These are phyloP conservation scores for Huntiella decipiens DNA, from an alignment of 2,329 filamentous ascomycete species.

Conservation along the genomic window DNA sequence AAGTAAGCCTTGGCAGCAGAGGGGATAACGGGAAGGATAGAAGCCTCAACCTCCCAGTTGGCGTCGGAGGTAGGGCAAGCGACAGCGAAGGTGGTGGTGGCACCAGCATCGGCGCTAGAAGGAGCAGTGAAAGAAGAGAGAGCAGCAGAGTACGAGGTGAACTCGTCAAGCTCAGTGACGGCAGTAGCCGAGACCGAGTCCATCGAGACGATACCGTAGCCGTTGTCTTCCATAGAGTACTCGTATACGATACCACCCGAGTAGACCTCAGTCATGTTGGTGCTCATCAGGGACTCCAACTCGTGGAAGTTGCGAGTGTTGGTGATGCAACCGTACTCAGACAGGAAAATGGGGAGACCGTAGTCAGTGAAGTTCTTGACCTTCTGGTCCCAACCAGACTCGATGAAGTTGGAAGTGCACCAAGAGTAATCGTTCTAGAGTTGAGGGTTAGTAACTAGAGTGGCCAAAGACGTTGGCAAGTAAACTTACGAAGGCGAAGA, in stretches of 20 bases:
- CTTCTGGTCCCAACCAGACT: slow-evolving; percentile 71
- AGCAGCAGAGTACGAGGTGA: slow-evolving; percentile 31
- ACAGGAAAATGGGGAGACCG: slow-evolving; percentile 80
- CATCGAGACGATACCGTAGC: slow-evolving; percentile 63
- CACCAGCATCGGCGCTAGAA: slow-evolving; percentile 30
- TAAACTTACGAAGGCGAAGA: slow-evolving; percentile 47
- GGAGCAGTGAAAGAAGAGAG: slow-evolving; percentile 31
- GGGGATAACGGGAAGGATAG: slow-evolving; percentile 32
- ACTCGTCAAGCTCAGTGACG: slow-evolving; percentile 43
- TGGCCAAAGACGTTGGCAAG: background rate
- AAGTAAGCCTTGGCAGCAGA: slow-evolving; percentile 32
- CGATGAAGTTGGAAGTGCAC: slow-evolving; percentile 53
- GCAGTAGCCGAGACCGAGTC: slow-evolving; percentile 24
- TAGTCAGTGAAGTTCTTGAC: slow-evolving; percentile 75
- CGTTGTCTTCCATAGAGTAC: slow-evolving; percentile 63
- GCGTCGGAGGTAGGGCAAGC: slow-evolving; percentile 30
- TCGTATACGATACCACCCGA: slow-evolving; percentile 94
- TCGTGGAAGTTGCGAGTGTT: slow-evolving; percentile 70
- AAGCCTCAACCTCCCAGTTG: slow-evolving; percentile 32
- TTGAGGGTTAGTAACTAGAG: slow-evolving; percentile 16
- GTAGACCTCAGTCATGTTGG: slow-evolving; percentile 74
- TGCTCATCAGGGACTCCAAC: slow-evolving; percentile 58
- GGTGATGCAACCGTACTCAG: slow-evolving; percentile 79
- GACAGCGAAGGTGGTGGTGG: slow-evolving; percentile 26
- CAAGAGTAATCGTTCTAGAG: slow-evolving; percentile 61